Evolutionary conservation across 139 green algal genomes (phyloP), one percentile per base, ranked within the genome.

Genomic region (Picochlorum costavermella): DNA sequence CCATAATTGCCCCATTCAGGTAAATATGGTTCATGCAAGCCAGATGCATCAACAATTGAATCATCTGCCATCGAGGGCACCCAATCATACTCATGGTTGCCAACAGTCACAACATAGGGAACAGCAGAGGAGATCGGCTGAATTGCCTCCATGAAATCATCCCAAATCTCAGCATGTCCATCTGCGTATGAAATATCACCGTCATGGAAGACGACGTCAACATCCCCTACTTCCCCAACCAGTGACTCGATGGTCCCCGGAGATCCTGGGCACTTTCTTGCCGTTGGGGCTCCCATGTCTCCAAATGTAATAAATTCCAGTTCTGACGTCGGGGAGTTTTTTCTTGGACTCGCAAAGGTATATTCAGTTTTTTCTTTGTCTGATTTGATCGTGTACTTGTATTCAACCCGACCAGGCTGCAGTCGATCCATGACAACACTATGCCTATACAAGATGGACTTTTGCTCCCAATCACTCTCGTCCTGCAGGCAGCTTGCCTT

Each of bases 51-150:
- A 17, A 30, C n/a, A 6, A 55, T 14, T 2, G 46, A 9, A 25
- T 6, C 11, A 64, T 29, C 26, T 12, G n/a, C 81, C 0, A 78
- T 83, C 2, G 49, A 78, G 58, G 55, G 53, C 0, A 83, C 80
- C 75, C 78, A 94, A 68, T 91, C 81, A 10, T 82, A 73, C 74
- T 95, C 88, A 63, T 95, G 88, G 70, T 95, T 95, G 57, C 88
- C 87, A 3, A 76, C 61, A 1, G 63, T 57, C 6, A 77, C 75
- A 78, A 91, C 87, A 73, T 83, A 88, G 3, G 84, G 84, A 68
- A 91, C 48, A 6, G 46, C 16, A 4, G 64, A 40, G 1, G 74
- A 68, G 13, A 85, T 17, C 2, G 75, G 76, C 58, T 77, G 61
- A n/a, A 89, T 73, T 68, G 85, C 78, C 50, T 86, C 70, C 23